Evolutionary conservation across 2,329 filamentous ascomycete genomes (phyloP), one percentile per base, ranked within the genome.

Genomic region (Ceratocystis smalleyi): DNA sequence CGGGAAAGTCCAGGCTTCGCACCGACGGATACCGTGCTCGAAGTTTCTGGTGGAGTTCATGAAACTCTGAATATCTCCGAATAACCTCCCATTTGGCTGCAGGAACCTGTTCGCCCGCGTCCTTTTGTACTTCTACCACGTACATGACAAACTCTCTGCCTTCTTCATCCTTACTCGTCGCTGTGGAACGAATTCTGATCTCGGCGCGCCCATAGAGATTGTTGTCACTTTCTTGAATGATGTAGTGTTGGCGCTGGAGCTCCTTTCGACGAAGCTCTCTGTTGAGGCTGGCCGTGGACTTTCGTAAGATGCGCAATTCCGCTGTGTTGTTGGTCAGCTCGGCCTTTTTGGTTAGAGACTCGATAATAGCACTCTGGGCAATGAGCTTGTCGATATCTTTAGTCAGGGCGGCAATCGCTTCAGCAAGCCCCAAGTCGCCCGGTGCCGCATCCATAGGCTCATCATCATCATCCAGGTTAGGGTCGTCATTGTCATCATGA

Each of bases 281-380:
- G 71, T 95, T 88, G 65, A 99, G 77, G 73, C 94, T 99, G 40
- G 91, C 86, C 73, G 94, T 96, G 0, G 91, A 96, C 73, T 99
- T 99, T 64, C 87, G 85, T 61, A 99, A 74, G 67, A 99, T 97
- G 43, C 94, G 83, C 62, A 99, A 74, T 73, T 99, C 94, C 1
- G 92, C 90, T 15, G 87, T 91, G 71, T 99, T 99, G 73, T 99
- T 99, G 1, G 94, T 99, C 62, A 99, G 77, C 73, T 99, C 94
- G 0, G 95, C 94, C 75, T 99, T 99, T 65, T 88, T 84, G 2
- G 89, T 94, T 65, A 99, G 76, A 1, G 92, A 95, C 70, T 96
- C 89, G 19, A 99, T 84, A 19, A 99, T 89, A 1, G 88, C 87
- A 69, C 96, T 90, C 74, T 99, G 94, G 2, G 91, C 85, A 8